Percentiles rank a stretch among this genome's conserved stretches.
Evolutionary conservation across 2,329 filamentous ascomycete genomes (phyloP).

Genomic region (Fusarium irregulare): DNA sequence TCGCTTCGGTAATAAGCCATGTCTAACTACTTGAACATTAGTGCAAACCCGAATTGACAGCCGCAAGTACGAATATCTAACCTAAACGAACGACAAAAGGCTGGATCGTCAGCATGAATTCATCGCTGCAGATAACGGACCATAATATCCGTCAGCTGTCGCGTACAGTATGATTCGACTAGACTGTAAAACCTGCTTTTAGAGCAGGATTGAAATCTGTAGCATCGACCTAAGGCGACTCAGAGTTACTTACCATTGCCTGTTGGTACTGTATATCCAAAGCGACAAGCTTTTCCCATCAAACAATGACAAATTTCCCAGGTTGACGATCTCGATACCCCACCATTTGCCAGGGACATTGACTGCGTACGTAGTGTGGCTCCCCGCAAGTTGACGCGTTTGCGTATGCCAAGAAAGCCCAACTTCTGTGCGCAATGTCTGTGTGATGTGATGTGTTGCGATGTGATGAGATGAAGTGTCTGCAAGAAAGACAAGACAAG

Average conservation of each 20-base stretch:
- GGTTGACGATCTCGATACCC: slow-evolving; percentile 33
- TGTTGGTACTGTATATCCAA: not conserved
- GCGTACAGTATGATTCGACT: not conserved
- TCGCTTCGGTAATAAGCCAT: slow-evolving; percentile 18
- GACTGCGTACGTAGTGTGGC: not conserved
- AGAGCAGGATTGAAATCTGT: slow-evolving; percentile 6
- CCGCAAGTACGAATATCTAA: not conserved
- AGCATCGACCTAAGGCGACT: not conserved
- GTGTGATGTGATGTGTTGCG: not conserved
- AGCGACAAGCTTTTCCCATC: not conserved
- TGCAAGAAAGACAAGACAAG: not conserved
- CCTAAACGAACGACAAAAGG: not conserved
- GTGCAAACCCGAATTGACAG: slow-evolving; percentile 2
- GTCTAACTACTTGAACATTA: not conserved
- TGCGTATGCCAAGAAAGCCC: slow-evolving; percentile 19
- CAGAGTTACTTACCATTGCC: not conserved
- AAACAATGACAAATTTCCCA: slow-evolving; percentile 11
- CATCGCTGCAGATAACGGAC: slow-evolving; percentile 3
- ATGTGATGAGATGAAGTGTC: not conserved
- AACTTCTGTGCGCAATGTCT: slow-evolving; percentile 10
- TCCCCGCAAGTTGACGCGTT: slow-evolving; percentile 34
- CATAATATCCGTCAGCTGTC: not conserved
- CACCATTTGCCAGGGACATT: slow-evolving; percentile 13
- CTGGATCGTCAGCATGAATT: slow-evolving; percentile 13
- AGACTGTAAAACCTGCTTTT: slow-evolving; percentile 27